Evolutionary conservation across 352 stramenopile genomes (phyloP), one percentile per base, ranked within the genome.

Genomic region (Globisporangium iwayamae): DNA sequence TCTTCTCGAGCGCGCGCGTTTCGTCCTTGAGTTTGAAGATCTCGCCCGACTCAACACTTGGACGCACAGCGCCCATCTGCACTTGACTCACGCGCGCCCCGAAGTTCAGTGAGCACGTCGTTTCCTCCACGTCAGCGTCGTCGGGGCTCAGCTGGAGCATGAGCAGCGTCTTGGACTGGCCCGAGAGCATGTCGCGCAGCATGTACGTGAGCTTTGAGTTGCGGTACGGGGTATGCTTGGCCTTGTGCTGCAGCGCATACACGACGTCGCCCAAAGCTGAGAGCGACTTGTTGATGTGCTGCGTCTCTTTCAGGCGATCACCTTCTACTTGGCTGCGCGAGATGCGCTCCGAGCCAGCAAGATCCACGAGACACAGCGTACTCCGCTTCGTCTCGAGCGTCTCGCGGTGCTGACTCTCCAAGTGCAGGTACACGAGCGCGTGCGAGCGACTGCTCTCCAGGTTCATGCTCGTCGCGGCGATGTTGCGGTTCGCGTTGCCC

Each of bases 281-380:
- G 28, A 99, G 82, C 54, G 90, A 98, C 79, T 99, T 99, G 89
- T 99, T 99, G 71, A 99, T 99, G 69, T 98, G 91, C 67, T 98
- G 94, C 13, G 97, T 97, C 67, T 99, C 97, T 63, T 98, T 97
- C 45, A 99, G 72, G 0, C 85, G 83, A 36, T 96, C 86, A 18
- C 83, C 88, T 45, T 91, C 78, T 10, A 94, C 87, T 67, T 92
- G 78, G 47, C 82, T 93, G n/a, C 84, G 82, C 36, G 82, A 87
- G 50, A 98, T 88, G 32, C 96, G 87, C 68, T 99, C 96, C 8
- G 96, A 98, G n/a, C 95, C 95, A 5, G 98, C 98, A 45, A 99
- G 82, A 79, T 99, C 97, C 11, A 99, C 96, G 52, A 99, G 91
- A 77, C 98, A 98, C 38, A 99, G 76, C 47, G 90, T 97, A 51